Percentiles rank a stretch among this genome's conserved stretches.
Evolutionary conservation across 495 filamentous ascomycete species (phyloP).

Genomic region (Astrothelium subdiscretum): DNA sequence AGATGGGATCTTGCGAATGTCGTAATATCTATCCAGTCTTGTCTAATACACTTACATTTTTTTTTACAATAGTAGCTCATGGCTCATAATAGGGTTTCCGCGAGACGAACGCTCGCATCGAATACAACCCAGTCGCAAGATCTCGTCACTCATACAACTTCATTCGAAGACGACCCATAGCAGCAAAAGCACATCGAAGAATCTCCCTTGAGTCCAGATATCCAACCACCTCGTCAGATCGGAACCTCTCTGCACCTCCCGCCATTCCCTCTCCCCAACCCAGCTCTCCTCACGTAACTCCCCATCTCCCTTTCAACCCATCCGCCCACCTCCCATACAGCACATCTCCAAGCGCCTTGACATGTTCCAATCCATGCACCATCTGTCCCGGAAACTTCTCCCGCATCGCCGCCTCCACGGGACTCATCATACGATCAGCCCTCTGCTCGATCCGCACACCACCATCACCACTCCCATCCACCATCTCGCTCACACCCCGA

Average conservation of each 20-base stretch:
- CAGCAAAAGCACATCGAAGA: not conserved
- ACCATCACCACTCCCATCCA: not conserved
- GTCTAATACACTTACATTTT: not conserved
- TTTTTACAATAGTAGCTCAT: not conserved
- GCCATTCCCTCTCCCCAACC: too few species aligned
- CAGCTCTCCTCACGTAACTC: slow-evolving; percentile 22
- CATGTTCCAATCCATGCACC: slow-evolving; percentile 77
- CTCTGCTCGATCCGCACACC: not conserved
- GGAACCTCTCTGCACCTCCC: too few species aligned
- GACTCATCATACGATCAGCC: not conserved
- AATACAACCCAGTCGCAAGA: not conserved
- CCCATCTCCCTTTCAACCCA: slow-evolving; percentile 72
- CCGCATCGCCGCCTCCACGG: slow-evolving; percentile 21
- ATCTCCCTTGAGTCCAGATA: not conserved
- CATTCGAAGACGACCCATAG: not conserved
- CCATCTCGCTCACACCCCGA: not conserved
- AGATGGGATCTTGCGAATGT: not conserved
- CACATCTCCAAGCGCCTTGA: slow-evolving; percentile 76
- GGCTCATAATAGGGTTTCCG: not conserved
- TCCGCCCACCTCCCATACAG: slow-evolving; percentile 85
- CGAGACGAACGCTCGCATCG: not conserved
- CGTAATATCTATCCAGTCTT: not conserved
- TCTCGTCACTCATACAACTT: not conserved
- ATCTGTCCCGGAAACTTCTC: slow-evolving; percentile 36
- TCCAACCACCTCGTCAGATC: not conserved